phyloP scores from a whole-genome alignment of 2,329 filamentous ascomycete species.

The Arachnomyces sp. region DNA sequence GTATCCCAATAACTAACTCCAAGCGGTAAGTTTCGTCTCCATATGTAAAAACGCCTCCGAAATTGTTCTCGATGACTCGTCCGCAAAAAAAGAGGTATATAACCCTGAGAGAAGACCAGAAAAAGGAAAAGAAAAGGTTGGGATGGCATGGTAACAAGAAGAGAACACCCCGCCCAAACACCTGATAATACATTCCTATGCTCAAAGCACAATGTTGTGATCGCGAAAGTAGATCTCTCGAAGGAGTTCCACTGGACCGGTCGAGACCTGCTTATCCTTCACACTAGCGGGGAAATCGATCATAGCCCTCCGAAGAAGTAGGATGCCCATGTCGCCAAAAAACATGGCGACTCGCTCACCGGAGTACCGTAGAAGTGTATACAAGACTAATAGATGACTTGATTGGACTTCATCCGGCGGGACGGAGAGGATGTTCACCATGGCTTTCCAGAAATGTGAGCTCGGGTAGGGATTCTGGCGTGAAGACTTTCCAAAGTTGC shows the following conservation, averaged over 20 bases:
- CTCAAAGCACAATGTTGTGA: constrained; percentile 30
- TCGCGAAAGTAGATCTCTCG: constrained; percentile 31
- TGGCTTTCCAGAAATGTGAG: constrained; percentile 70
- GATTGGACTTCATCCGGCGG: constrained; percentile 60
- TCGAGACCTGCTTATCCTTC: constrained; percentile 28
- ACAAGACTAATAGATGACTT: constrained; percentile 64
- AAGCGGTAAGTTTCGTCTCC: no score
- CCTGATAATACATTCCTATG: background rate
- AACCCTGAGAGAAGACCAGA: no score
- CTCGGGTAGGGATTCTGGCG: constrained; percentile 70
- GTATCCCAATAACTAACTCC: no score
- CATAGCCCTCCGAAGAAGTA: constrained; percentile 61
- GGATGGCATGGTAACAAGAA: no score
- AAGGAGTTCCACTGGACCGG: constrained; percentile 32
- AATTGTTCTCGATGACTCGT: no score
- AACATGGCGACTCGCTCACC: constrained; percentile 70
- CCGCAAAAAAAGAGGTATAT: no score
- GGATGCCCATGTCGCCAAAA: constrained; percentile 71
- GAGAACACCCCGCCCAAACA: background rate
- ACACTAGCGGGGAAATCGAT: constrained; percentile 59
- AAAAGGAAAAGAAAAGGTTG: constrained; percentile 1
- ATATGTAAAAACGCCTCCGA: no score
- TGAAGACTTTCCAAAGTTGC: constrained; percentile 67
- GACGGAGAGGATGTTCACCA: constrained; percentile 71
- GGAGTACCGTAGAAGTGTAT: constrained; percentile 64